Base-by-base conservation (phyloP, 2,329 filamentous ascomycete species). In the Botrytis sinoallii region DNA sequence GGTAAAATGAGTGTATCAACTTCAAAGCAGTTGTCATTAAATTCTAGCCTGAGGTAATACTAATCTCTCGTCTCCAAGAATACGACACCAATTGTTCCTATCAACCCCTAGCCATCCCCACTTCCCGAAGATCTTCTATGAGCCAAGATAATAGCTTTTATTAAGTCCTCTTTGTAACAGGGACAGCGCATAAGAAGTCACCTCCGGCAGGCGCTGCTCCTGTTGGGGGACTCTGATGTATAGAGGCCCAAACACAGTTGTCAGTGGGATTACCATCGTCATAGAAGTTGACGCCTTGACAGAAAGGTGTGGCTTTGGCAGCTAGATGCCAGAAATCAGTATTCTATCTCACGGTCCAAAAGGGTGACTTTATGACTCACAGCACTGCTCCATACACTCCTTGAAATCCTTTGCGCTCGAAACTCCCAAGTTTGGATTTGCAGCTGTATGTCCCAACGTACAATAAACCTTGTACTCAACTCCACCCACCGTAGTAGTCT, bases 301-400 rank as follows among this genome's bases (percentile, higher is more conserved):
- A 69, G 10, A 9, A 44, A 22, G 66, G 66, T 5, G 22, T 29
- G 6, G 48, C 48, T 69, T 69, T 69, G 6, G 66, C 66, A 16
- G 66, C 66, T 69, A 59, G n/a, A 42, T 42, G 25, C 0, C 48
- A 32, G 1, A 4, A 2, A 42, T 69, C 22, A 69, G 66, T 52
- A 69, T 57, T 42, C 32, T 16, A 10, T 46, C 29, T 18, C 29
- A 22, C 18, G 5, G 61, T 32, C 8, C 25, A 3, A 55, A n/a
- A 42, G 29, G 14, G 20, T 44, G 14, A 25, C 3, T 57, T 25
- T n/a, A 10, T 12, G 25, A 69, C 66, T 69, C n/a, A 69, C 66
- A 69, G 38, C 66, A 69, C n/a, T 69, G 66, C 38, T 69, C 66
- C 66, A 69, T 69, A 35, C 66, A 69, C 48, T 69, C 66, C n/a